Evolutionary conservation across 257 asterid species (phyloP), one percentile per base, ranked within the genome.

Genomic region (Nicotiana attenuata): DNA sequence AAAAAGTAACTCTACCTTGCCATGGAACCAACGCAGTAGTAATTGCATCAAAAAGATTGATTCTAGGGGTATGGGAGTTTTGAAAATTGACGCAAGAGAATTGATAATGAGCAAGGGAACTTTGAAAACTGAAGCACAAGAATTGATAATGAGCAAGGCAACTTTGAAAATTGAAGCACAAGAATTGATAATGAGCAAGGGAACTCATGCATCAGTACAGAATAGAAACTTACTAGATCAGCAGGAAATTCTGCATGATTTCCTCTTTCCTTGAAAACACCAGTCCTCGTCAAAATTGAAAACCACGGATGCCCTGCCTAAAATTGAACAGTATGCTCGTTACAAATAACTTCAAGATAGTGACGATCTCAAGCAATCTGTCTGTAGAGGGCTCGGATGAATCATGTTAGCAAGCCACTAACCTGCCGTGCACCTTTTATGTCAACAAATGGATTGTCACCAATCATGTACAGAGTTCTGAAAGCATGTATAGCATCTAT

Each of bases 261-360:
- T 84, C 88, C 91, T 68, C 82, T 84, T 83, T 88, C 88, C 79
- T 87, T 83, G 77, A 90, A 92, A 83, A 90, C 92, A 29, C 97
- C 94, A 6, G 94, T 92, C 86, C 97, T 86, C 0, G 94, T 92
- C 84, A 92, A 82, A 78, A 92, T 85, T 8, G 93, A 90, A 86
- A 90, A 92, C 97, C 97, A 92, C 19, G 93, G 94, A 75, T 83
- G 66, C 75, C 97, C 97, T 19, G 91, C 92, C 97, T 92, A 89
- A 59, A 31, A 45, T 60, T 77, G 57, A 60, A 20, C 31, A 77
- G 64, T 7, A 17, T 57, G 26, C 24, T 17, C 24, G 24, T 57
- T 57, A 57, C 64, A 57, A 6, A 57, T 57, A 57, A 19, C 10
- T 17, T 19, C 22, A 57, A 57, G 13, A 57, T 57, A 17, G 20